Evolutionary conservation across 345 rosid species (phyloP).

Genomic region (Trapa bicornis): DNA sequence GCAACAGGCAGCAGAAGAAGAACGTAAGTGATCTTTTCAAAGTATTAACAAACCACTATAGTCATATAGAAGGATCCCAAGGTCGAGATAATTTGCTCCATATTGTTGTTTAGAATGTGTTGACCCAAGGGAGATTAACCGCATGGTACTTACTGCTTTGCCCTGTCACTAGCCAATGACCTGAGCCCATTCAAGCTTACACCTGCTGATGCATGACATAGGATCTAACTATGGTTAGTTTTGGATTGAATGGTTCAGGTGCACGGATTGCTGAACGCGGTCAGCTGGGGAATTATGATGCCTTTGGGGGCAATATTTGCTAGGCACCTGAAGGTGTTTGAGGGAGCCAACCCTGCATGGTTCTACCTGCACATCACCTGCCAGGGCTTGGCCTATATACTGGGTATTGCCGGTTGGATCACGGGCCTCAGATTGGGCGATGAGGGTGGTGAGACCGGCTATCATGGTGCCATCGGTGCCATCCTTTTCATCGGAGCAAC

Average conservation of each 20-base stretch:
- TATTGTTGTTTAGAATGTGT: neutral
- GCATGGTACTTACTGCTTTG: neutral
- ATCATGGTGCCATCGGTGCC: slow-evolving; percentile 68
- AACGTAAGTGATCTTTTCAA: neutral
- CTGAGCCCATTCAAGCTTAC: too few relatives aligned
- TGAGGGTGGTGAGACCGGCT: slow-evolving; percentile 24
- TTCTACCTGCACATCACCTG: slow-evolving; percentile 70
- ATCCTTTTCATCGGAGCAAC: slow-evolving; percentile 56
- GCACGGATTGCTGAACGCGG: slow-evolving; percentile 74
- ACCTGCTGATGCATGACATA: too few relatives aligned
- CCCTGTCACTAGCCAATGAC: neutral
- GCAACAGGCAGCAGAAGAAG: neutral
- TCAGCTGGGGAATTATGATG: slow-evolving; percentile 85
- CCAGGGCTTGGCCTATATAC: slow-evolving; percentile 58
- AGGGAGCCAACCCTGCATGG: slow-evolving; percentile 73
- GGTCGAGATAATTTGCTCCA: neutral
- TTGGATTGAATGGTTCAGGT: slow-evolving; percentile 21
- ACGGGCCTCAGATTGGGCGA: slow-evolving; percentile 78
- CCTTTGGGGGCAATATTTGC: slow-evolving; percentile 70
- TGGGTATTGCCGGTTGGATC: slow-evolving; percentile 83
- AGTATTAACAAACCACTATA: too few relatives aligned
- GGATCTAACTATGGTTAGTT: too few relatives aligned
- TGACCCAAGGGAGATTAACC: too few relatives aligned
- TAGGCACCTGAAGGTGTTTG: slow-evolving; percentile 74
- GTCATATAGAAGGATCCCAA: too few relatives aligned